Conservation (phyloP, 2,329 filamentous ascomycete species). For the Esteya vermicola region DNA sequence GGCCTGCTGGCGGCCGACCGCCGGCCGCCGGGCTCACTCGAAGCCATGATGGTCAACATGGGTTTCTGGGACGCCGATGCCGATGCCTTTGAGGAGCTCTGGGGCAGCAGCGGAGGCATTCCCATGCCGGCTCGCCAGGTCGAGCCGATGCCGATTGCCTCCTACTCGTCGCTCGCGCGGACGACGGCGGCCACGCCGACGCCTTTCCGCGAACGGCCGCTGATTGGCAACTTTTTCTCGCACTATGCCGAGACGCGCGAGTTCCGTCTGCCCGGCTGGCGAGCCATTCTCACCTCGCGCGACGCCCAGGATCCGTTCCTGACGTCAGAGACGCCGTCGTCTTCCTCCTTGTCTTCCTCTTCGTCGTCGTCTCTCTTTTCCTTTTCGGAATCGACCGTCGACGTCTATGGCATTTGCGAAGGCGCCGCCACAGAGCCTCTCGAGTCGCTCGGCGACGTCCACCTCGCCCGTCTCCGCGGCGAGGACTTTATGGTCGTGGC, state of each 20-base stretch:
- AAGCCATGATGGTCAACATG: constrained; percentile 13
- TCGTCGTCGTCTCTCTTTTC: too few relatives aligned
- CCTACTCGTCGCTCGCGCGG: too few relatives aligned
- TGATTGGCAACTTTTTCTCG: constrained; percentile 6
- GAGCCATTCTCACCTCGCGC: constrained; percentile 6
- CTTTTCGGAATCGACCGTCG: constrained; percentile 30
- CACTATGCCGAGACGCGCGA: constrained; percentile 6
- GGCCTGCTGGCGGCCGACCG: constrained; percentile 8
- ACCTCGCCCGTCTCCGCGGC: constrained; percentile 5
- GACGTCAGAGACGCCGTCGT: too few relatives aligned
- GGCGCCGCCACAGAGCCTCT: constrained; percentile 17
- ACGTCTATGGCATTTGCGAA: constrained; percentile 49
- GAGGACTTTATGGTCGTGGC: constrained; percentile 11
- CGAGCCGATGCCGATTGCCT: too few relatives aligned
- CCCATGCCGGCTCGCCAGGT: too few relatives aligned
- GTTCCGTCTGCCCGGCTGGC: constrained; percentile 10
- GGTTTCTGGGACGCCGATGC: constrained; percentile 11
- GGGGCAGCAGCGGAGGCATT: too few relatives aligned
- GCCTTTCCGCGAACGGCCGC: neutral
- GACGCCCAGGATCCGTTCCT: too few relatives aligned
- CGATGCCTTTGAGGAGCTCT: constrained; percentile 7
- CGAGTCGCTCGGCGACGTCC: constrained; percentile 9
- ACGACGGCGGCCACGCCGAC: too few relatives aligned
- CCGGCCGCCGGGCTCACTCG: constrained; percentile 8
- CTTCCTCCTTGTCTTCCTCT: too few relatives aligned